Evolutionary conservation across 257 asterid genomes (phyloP).

Genomic region (Ilex asprella): DNA sequence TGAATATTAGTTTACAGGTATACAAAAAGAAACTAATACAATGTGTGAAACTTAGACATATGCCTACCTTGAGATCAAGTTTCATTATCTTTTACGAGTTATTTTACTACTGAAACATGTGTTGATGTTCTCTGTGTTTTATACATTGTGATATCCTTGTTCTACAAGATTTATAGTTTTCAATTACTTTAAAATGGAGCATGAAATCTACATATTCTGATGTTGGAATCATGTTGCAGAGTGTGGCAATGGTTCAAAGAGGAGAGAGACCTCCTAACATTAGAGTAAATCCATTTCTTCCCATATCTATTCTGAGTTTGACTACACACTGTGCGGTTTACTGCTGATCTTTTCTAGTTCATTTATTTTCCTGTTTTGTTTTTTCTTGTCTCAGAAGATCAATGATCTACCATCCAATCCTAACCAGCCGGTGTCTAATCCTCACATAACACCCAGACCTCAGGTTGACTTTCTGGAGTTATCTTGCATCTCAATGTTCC

Average conservation of each 20-base stretch:
- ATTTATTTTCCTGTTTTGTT: slow-evolving; percentile 2
- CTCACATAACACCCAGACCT: slow-evolving; percentile 62
- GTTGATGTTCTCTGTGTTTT: too few relatives aligned
- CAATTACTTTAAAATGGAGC: too few relatives aligned
- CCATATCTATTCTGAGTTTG: slow-evolving; percentile 7
- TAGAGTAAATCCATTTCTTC: slow-evolving; percentile 45
- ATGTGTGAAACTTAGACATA: too few relatives aligned
- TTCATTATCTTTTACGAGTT: too few relatives aligned
- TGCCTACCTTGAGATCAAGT: too few relatives aligned
- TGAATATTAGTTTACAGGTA: too few relatives aligned
- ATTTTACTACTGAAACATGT: too few relatives aligned
- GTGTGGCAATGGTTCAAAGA: slow-evolving; percentile 84
- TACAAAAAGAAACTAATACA: too few relatives aligned
- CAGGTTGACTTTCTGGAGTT: slow-evolving; percentile 43
- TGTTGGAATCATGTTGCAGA: slow-evolving; percentile 35
- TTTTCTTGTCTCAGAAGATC: slow-evolving; percentile 52
- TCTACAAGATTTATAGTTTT: too few relatives aligned
- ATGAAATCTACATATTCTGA: neutral
- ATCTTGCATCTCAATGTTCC: too few relatives aligned
- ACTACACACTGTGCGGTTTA: slow-evolving; percentile 2
- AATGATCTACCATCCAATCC: slow-evolving; percentile 95
- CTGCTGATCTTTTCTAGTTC: neutral
- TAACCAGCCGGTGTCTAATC: slow-evolving; percentile 5
- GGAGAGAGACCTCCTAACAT: slow-evolving; percentile 93
- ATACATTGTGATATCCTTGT: too few relatives aligned